phyloP scores from a whole-genome alignment of 768 basidiomycete genomes.

The Leccinellum albellum region DNA sequence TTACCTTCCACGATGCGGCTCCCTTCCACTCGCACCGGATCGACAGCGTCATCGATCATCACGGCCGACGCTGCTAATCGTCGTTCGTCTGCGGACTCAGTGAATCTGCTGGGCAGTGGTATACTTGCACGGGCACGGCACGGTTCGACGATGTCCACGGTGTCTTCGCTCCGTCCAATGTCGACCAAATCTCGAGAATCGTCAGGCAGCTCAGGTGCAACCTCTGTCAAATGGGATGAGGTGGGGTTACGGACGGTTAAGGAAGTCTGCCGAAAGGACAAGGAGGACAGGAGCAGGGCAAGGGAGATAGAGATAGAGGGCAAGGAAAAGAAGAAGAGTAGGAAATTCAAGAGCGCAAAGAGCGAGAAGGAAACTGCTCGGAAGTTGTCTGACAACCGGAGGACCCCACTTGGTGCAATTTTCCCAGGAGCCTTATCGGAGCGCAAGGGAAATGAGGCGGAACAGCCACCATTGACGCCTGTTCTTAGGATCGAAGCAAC shows the following conservation, averaged over 20 bases:
- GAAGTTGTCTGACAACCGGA: slow-evolving; percentile 47
- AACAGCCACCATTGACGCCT: slow-evolving; percentile 9
- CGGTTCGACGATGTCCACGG: slow-evolving; percentile 38
- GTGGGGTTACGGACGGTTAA: slow-evolving; percentile 45
- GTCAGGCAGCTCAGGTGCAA: slow-evolving; percentile 38
- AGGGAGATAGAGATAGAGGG: slow-evolving; percentile 30
- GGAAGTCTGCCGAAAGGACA: slow-evolving; percentile 41
- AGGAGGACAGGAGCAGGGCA: slow-evolving; percentile 35
- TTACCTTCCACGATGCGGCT: slow-evolving; percentile 54
- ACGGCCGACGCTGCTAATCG: background rate
- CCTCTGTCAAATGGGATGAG: slow-evolving; percentile 52
- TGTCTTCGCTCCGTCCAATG: slow-evolving; percentile 46
- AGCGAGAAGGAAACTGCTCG: slow-evolving; percentile 35
- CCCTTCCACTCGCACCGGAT: slow-evolving; percentile 34
- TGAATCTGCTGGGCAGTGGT: slow-evolving; percentile 26
- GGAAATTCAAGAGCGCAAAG: slow-evolving; percentile 29
- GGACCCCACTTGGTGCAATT: slow-evolving; percentile 54
- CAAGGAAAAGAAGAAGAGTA: slow-evolving; percentile 32
- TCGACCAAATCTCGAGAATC: slow-evolving; percentile 41
- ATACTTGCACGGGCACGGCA: slow-evolving; percentile 34
- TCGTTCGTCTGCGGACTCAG: slow-evolving; percentile 34
- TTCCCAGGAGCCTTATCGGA: slow-evolving; percentile 45
- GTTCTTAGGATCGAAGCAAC: slow-evolving; percentile 49
- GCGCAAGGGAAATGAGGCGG: slow-evolving; percentile 10
- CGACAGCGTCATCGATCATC: slow-evolving; percentile 34